Evolutionary conservation across 1,284 basidiomycete genomes (phyloP), one percentile per base, ranked within the genome.

Genomic region (Anthracocystis setariae): DNA sequence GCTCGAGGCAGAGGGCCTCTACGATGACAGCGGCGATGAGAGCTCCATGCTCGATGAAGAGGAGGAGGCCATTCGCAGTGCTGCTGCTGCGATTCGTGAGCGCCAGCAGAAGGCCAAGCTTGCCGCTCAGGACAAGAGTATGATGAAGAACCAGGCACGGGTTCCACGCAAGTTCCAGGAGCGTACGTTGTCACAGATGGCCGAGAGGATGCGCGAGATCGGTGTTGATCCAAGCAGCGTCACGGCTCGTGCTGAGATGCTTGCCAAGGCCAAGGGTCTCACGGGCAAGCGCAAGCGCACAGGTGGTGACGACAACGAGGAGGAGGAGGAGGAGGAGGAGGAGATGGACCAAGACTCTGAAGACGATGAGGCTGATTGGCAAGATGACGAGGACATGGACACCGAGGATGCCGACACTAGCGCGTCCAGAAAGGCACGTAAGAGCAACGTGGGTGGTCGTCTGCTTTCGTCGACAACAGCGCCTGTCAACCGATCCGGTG

Each of bases 1-100:
- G 79, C 87, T 99, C 25, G 88, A 94, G 83, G 90, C 90, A 1
- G 92, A 98, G 81, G 96, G 95, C 5, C 98, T 93, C 87, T 99
- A 98, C 84, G 92, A 92, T 45, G 89, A 87, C 63, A 92, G 92
- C 55, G 82, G 81, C 27, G 91, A 91, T 57, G 91, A 93, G 55
- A 91, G 86, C 63, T 86, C 92, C 81, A 91, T 92, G 78, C 74
- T 91, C 78, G 91, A 94, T 84, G 94, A 93, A 13, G 94, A 96
- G 61, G 94, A 95, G 83, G 93, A 96, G 83, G 86, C 86, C 63
- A 85, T 87, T 76, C 89, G 90, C 21, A 91, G 92, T 80, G 90
- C 89, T 2, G 88, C 87, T 18, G 87, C 88, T 52, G 88, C 89
- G 44, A 87, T 90, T 76, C 84, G 86, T 37, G 86, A 88, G 37